Evolutionary conservation across 352 stramenopile genomes (phyloP), one percentile per base, ranked within the genome.

Genomic region (Phytopythium oedochilum): DNA sequence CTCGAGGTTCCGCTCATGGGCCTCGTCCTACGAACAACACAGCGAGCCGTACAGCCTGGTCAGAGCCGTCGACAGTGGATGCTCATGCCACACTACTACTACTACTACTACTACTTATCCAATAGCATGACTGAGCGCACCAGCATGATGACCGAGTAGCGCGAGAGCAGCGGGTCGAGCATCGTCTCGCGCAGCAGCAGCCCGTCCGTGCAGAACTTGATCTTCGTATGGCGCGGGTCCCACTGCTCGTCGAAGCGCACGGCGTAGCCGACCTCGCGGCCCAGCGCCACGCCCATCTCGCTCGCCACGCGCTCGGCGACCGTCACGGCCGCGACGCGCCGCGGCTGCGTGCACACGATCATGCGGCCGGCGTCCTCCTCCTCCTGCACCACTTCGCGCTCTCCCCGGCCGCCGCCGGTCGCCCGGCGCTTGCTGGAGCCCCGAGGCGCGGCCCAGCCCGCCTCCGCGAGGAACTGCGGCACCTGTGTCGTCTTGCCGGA

Each of bases 161-260:
- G 63, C 2, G 75, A 86, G 32, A 93, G 71, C 53, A 93, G 55
- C 38, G 83, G 83, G 50, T 93, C 83, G 35, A 83, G 60, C 81
- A 93, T 91, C 6, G 79, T 89, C 68, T 99, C 97, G 42, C 97
- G 80, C 42, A 99, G 71, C 35, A 99, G 75, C 87, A 99, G 98
- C 55, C 97, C 97, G 71, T 99, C 97, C 15, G 98, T 99, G 79
- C 99, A 98, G 78, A 99, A 99, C 71, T 98, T 98, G 59, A 99
- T 91, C 25, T 90, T 72, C n/a, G 98, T 99, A 10, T 42, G 49
- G 23, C 86, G 57, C 2, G 75, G 61, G 29, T 89, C 73, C 75
- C 78, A 91, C 34, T 97, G 88, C 53, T 98, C 97, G 60, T 99
- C 97, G 68, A 99, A 99, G n/a, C 98, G 94, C 50, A 99, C 98